Evolutionary conservation across 371 early-diverging fungal genomes (phyloP), one percentile per base, ranked within the genome.

Genomic region (Entomophthora muscae): DNA sequence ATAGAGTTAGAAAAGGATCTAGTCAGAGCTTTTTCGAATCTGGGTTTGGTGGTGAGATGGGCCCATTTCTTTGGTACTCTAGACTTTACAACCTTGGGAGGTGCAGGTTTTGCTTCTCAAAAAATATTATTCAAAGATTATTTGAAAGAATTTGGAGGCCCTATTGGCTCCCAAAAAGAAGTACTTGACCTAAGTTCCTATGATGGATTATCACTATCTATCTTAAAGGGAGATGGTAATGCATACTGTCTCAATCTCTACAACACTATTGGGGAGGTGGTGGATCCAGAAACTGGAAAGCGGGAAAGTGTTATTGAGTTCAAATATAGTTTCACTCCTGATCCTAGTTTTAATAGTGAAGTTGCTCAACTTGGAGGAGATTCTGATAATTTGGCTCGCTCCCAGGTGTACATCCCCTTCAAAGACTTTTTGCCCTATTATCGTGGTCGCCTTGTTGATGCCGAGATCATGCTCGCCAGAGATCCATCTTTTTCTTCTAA

Each of bases 71-170:
- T 23, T 53, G 54, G 54, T 5, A 53, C 21, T 26, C 54, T 53
- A 5, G n/a, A 53, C n/a, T 53, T 53, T 53, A 53, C 3, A 53
- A 53, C 54, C 26, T 53, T 53, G 26, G 54, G 54, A 23, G 54
- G 54, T 23, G 54, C 54, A 23, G 54, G 54, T 53, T 53, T 53
- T 26, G 54, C 54, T 53, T 53, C 54, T 7, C 54, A 53, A 53
- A n/a, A 26, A 5, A 5, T 53, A n/a, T 7, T n/a, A n/a, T 53
- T 53, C n/a, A 3, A n/a, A 3, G 26, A n/a, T 53, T 53, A 53
- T 26, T 10, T 53, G 21, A 26, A 26, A 3, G 3, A 23, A 53
- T 7, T 53, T 7, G 26, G 21, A 3, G 54, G 26, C n/a, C 26
- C 23, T 53, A 53, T 7, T 10, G 26, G n/a, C 26, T 53, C n/a